A percentile compares a stretch with the other conserved stretches of the same genome.
phyloP scores from a whole-genome alignment of 345 rosid genomes.

The Syzygium aromaticum region DNA sequence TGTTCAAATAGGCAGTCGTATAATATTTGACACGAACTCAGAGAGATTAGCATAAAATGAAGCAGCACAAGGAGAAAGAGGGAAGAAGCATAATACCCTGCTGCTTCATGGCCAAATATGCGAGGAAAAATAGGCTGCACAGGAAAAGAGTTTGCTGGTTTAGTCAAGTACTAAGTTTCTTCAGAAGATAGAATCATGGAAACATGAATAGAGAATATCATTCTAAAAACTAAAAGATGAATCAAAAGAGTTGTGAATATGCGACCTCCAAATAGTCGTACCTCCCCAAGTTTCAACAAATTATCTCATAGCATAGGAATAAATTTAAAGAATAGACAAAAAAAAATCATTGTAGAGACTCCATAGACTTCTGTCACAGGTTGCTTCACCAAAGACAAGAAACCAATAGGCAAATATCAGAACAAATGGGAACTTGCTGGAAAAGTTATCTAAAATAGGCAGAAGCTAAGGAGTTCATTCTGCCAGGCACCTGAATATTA shows the following conservation, averaged over 20 bases:
- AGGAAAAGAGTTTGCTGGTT: not conserved
- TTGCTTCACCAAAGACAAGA: not conserved
- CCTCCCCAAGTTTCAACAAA: not conserved
- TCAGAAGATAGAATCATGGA: not conserved
- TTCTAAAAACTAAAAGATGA: not conserved
- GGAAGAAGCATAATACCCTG: constrained; percentile 44
- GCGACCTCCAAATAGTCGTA: not conserved
- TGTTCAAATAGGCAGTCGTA: not conserved
- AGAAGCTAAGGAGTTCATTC: not conserved
- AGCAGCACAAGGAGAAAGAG: not conserved
- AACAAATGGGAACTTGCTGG: not conserved
- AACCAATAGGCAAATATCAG: not conserved
- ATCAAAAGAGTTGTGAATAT: not conserved
- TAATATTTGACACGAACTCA: not conserved
- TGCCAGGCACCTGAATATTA: not conserved
- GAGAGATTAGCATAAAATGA: not conserved
- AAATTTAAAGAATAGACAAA: not conserved
- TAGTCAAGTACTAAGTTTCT: not conserved
- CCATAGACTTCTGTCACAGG: not conserved
- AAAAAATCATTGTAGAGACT: not conserved
- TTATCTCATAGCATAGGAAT: not conserved
- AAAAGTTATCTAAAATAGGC: not conserved
- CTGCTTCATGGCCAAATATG: constrained; percentile 95
- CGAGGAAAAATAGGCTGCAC: constrained; percentile 80
- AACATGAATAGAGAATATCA: not conserved